Evolutionary conservation across 1,284 basidiomycete genomes (phyloP).

Genomic region (Cryptococcus sp.): DNA sequence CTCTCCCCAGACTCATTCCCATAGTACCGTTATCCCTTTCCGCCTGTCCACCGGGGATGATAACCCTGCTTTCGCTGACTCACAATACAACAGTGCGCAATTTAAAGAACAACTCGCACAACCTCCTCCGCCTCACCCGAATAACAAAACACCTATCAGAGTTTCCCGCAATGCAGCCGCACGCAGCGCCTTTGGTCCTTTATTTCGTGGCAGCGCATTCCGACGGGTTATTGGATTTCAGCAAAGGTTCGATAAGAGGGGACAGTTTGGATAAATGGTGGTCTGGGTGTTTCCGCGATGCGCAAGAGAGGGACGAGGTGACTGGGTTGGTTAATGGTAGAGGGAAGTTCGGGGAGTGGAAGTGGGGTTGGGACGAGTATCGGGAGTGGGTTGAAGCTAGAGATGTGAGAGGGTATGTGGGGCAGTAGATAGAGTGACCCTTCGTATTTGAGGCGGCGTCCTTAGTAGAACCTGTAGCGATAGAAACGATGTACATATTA

Average conservation of each 20-base stretch:
- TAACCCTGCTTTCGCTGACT: neutral
- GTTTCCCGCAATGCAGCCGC: constrained; percentile 51
- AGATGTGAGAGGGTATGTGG: constrained; percentile 4
- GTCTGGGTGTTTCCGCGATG: constrained; percentile 68
- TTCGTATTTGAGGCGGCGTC: too few species aligned
- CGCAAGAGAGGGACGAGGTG: constrained; percentile 62
- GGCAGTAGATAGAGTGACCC: neutral
- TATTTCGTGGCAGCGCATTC: constrained; percentile 70
- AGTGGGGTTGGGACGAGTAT: constrained; percentile 56
- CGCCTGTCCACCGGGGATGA: neutral
- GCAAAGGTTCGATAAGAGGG: constrained; percentile 53
- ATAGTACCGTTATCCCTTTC: too few species aligned
- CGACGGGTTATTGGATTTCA: constrained; percentile 58
- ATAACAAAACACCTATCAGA: constrained; percentile 75
- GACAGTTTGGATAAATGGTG: constrained; percentile 75
- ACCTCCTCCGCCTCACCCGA: constrained; percentile 73
- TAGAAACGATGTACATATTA: too few species aligned
- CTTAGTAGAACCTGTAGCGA: too few species aligned
- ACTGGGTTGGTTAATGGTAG: constrained; percentile 56
- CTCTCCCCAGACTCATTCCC: too few species aligned
- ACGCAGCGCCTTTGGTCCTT: constrained; percentile 68
- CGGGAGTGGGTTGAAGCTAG: constrained; percentile 81
- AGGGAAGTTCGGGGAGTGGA: constrained; percentile 55
- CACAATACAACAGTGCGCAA: constrained; percentile 53
- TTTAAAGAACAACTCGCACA: constrained; percentile 65